These are phyloP conservation scores for Chlorella sp. DNA, from an alignment of 139 green algal genomes.

Conservation along the genomic window DNA sequence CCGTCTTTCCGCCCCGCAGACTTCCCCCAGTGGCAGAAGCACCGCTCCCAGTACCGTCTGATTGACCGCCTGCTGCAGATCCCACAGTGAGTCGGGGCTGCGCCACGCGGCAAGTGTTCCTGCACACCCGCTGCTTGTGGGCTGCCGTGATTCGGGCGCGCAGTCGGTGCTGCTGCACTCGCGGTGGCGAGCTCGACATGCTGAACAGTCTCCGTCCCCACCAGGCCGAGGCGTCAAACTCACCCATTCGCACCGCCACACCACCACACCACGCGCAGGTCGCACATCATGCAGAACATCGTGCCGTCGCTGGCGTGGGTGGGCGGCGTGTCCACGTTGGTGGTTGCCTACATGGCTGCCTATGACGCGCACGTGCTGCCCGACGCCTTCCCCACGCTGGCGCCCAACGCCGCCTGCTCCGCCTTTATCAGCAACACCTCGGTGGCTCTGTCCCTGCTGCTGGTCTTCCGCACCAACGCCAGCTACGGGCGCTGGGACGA, in stretches of 20 bases:
- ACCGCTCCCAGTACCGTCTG: conserved; percentile 12
- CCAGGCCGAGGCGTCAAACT: background rate
- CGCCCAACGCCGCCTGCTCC: background rate
- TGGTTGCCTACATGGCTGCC: conserved; percentile 19
- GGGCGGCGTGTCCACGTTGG: background rate
- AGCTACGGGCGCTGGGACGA: conserved; percentile 40
- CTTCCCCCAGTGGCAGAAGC: conserved; percentile 20
- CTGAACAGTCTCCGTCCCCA: background rate
- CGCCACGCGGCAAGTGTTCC: too few species aligned
- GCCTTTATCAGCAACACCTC: conserved; percentile 13
- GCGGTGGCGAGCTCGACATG: background rate
- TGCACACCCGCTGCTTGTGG: too few species aligned
- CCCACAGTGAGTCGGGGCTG: conserved; percentile 22
- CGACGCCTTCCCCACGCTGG: conserved; percentile 7
- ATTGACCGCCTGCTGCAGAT: conserved; percentile 22
- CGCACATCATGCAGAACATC: conserved; percentile 32
- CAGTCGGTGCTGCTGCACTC: background rate
- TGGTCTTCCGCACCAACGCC: conserved; percentile 42
- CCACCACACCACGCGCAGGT: conserved; percentile 7
- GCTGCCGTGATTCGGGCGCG: too few species aligned
- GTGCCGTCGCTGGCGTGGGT: conserved; percentile 22
- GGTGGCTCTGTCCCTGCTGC: conserved; percentile 42
- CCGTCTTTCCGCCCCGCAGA: background rate
- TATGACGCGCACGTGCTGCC: conserved; percentile 13
- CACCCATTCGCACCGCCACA: background rate